Conservation (phyloP, 345 rosid species). For the Citrus cavaleriei region DNA sequence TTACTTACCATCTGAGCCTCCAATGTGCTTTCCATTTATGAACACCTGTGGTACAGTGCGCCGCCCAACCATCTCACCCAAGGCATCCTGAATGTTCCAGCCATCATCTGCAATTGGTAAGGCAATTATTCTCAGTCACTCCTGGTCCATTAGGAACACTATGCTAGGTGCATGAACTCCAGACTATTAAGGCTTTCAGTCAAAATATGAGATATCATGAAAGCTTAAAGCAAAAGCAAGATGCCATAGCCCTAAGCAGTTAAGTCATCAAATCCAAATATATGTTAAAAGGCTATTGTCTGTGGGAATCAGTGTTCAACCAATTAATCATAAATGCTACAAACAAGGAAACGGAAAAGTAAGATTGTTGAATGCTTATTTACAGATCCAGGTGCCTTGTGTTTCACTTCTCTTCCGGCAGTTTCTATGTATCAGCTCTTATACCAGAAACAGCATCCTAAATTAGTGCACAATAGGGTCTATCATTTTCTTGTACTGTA, state of each 20-base stretch:
- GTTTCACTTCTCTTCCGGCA: not conserved
- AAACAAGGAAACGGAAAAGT: not conserved
- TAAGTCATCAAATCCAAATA: not conserved
- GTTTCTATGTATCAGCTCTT: not conserved
- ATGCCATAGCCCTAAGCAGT: not conserved
- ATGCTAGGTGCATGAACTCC: not conserved
- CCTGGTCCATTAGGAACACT: not conserved
- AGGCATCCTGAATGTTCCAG: constrained; percentile 57
- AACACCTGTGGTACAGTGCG: constrained; percentile 95
- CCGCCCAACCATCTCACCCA: constrained; percentile 56
- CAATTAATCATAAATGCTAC: not conserved
- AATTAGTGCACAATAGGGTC: not conserved
- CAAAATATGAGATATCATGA: not conserved
- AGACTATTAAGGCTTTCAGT: not conserved
- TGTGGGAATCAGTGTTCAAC: not conserved
- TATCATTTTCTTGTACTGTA: not conserved
- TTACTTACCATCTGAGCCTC: constrained; percentile 95
- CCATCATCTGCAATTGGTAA: constrained; percentile 64
- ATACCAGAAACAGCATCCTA: not conserved
- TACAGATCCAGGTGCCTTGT: not conserved
- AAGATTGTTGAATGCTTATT: not conserved
- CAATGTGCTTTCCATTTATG: constrained; percentile 76
- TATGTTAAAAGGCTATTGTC: not conserved
- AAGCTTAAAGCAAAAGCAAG: not conserved
- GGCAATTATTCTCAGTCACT: not conserved